Evolutionary conservation across 2,329 filamentous ascomycete genomes (phyloP), one percentile per base, ranked within the genome.

Genomic region (Xylariaceae sp.): DNA sequence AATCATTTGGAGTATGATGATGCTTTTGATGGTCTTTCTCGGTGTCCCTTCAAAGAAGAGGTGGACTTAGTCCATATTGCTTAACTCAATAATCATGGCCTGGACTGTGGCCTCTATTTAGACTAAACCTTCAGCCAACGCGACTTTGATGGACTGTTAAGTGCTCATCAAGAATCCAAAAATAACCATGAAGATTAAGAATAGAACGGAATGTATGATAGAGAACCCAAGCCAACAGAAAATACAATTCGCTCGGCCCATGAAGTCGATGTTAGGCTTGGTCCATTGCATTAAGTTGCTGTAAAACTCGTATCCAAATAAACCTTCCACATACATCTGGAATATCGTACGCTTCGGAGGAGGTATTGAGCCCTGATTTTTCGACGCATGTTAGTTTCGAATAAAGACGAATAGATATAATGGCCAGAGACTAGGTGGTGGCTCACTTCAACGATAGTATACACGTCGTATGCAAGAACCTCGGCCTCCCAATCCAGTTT

Each of bases 401-500:
- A 46, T 4, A 31, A 41, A 44, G 21, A 16, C 23, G 17, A 39
- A 24, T 12, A 9, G 17, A 19, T 28, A 31, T 9, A 21, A 17
- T 12, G 0, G 12, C 14, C 4, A 9, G 21, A 2, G 16, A 17
- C 34, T 4, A 36, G 40, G 24, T 34, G 21, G 26, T 21, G 6
- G 33, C 58, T 23, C 19, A 59, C 63, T 48, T 61, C 31, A 11
- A 66, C 31, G n/a, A 64, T 60, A 1, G 9, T 41, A 24, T 49
- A 47, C 2, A 67, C 47, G 26, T 65, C 63, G 19, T 28, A 40
- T 17, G 60, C 60, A 11, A 67, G 37, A 2, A 59, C 21, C 14
- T 59, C 48, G 2, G 65, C 63, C 41, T 66, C 63, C 57, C 60
- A 63, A 6, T 53, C 48, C 4, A 49, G 39, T 45, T 53, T 17